Percentiles rank a stretch among this genome's conserved stretches.
These are phyloP conservation scores for Aureobasidium sp. DNA, from an alignment of 2,329 filamentous ascomycete genomes.

Conservation along the genomic window DNA sequence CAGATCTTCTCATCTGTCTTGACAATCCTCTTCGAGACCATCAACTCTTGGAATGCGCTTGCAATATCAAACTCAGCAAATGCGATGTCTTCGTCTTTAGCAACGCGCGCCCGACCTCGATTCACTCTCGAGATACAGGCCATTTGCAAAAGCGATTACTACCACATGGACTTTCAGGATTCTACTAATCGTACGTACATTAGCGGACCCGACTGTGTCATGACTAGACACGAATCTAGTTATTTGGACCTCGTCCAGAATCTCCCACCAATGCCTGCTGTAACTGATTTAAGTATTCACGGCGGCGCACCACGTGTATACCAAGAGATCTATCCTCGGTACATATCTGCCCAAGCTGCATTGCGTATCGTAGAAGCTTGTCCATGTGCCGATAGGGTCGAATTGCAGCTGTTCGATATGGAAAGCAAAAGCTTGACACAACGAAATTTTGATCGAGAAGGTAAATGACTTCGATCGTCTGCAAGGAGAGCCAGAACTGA, in stretches of 20 bases:
- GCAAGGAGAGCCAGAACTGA: not conserved
- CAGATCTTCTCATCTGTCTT: not conserved
- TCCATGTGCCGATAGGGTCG: not conserved
- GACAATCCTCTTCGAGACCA: not conserved
- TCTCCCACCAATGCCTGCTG: not conserved
- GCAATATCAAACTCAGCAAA: accelerated
- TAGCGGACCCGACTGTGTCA: not conserved
- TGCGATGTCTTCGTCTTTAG: not conserved
- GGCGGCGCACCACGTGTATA: not conserved
- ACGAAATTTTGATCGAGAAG: not conserved
- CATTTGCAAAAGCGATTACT: not conserved
- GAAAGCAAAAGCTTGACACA: not conserved
- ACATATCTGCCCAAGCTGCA: not conserved
- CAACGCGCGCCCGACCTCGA: not conserved
- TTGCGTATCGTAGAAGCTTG: not conserved
- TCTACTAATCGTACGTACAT: not conserved
- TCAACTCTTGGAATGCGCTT: not conserved
- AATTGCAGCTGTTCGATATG: not conserved
- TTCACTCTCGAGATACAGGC: not conserved
- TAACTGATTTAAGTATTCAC: not conserved
- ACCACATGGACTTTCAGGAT: not conserved
- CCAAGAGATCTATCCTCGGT: not conserved
- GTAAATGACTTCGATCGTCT: not conserved
- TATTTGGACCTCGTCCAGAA: not conserved
- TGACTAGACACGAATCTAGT: not conserved